Conservation (phyloP, 2,329 filamentous ascomycete genomes). For the Talaromyces marneffei region DNA sequence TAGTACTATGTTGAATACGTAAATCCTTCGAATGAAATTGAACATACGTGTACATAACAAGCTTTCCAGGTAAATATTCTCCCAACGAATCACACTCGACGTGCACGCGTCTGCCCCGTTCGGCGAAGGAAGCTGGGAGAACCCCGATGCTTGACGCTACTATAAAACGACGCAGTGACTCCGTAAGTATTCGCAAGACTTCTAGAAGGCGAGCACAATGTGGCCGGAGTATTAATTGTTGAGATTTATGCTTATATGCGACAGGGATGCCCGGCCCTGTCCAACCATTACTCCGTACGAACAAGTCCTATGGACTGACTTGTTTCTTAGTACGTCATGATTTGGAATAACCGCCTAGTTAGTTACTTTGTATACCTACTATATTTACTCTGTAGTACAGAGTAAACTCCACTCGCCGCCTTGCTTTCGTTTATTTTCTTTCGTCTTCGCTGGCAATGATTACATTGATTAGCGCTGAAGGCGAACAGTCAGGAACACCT, state of each 20-base stretch:
- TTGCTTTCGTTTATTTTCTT: neutral
- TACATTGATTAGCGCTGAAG: neutral
- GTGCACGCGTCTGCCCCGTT: neutral
- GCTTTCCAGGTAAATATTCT: no score
- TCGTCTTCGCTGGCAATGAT: neutral
- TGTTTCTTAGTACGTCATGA: neutral
- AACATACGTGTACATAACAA: no score
- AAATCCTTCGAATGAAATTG: no score
- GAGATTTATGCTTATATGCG: neutral
- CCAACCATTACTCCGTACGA: neutral
- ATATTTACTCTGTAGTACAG: no score
- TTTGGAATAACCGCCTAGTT: no score
- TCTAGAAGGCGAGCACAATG: neutral
- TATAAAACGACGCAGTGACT: neutral
- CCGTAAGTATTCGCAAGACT: neutral
- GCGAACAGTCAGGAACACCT: neutral
- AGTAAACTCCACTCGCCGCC: neutral
- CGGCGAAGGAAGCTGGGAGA: neutral
- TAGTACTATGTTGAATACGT: no score
- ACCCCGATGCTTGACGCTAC: neutral
- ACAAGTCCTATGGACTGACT: neutral
- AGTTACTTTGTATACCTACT: no score
- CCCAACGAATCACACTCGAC: no score
- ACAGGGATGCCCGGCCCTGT: no score
- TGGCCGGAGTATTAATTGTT: neutral